These are phyloP conservation scores for Kwoniella heveanensis DNA, from an alignment of 768 basidiomycete species.

Conservation along the genomic window DNA sequence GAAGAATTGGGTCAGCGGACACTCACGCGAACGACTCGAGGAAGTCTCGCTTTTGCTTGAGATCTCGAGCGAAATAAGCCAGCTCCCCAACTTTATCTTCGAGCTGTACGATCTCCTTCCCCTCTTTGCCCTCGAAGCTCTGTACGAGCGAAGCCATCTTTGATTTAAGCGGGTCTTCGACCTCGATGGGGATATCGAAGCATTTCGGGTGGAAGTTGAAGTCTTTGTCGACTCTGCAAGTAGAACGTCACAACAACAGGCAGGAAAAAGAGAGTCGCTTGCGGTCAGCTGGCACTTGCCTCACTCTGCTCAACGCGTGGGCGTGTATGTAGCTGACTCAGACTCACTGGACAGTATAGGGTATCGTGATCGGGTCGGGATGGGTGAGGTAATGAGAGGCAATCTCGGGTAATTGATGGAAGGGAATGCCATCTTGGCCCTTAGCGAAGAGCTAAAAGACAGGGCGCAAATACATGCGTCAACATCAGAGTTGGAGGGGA, in stretches of 20 bases:
- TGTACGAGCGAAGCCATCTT: constrained; percentile 72
- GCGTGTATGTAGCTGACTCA: no score
- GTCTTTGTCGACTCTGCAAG: constrained; percentile 61
- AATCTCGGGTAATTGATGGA: constrained; percentile 79
- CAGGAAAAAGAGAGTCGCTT: no score
- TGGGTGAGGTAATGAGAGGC: constrained; percentile 76
- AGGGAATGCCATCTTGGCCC: constrained; percentile 59
- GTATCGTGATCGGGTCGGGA: constrained; percentile 77
- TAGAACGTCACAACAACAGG: background rate
- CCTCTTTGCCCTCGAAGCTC: constrained; percentile 70
- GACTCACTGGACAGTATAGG: constrained; percentile 61
- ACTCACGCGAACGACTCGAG: constrained; percentile 70
- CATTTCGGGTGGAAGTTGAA: constrained; percentile 64
- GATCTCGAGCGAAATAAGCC: constrained; percentile 81
- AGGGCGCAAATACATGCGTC: no score
- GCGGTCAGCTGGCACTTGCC: background rate
- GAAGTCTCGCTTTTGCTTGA: constrained; percentile 84
- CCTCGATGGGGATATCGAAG: constrained; percentile 85
- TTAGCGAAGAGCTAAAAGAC: constrained; percentile 32
- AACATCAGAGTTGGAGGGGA: no score
- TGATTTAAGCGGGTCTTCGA: constrained; percentile 76
- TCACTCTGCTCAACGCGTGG: no score
- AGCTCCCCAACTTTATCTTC: constrained; percentile 90
- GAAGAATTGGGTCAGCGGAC: background rate
- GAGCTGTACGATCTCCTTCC: constrained; percentile 67